These are phyloP conservation scores for Metschnikowia amazonensis DNA, from an alignment of 805 yeast species.

Conservation along the genomic window DNA sequence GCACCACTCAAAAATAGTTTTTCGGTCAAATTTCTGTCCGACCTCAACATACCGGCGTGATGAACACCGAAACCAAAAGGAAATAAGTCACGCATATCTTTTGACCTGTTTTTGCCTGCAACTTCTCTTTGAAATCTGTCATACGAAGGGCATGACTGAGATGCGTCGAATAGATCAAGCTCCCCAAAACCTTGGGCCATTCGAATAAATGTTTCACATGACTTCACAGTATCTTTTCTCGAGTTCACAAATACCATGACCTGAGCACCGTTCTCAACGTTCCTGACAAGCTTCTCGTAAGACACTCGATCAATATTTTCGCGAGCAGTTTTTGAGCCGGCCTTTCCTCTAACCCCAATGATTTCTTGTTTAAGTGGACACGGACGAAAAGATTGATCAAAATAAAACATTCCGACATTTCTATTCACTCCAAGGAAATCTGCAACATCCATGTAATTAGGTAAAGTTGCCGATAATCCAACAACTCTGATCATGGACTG, in stretches of 20 bases:
- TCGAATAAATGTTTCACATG: constrained; percentile 68
- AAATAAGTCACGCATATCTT: constrained; percentile 77
- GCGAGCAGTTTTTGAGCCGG: constrained; percentile 67
- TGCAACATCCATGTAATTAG: constrained; percentile 53
- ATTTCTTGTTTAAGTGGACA: constrained; percentile 88
- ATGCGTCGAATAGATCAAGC: constrained; percentile 52
- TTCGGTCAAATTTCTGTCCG: constrained; percentile 87
- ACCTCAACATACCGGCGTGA: constrained; percentile 94
- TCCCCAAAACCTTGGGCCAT: constrained; percentile 65
- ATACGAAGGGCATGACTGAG: constrained; percentile 37
- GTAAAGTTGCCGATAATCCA: constrained; percentile 21
- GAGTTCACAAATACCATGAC: constrained; percentile 98
- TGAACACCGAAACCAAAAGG: constrained; percentile 85
- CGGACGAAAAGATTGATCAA: constrained; percentile 90
- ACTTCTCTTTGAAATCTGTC: constrained; percentile 59
- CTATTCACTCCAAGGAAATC: constrained; percentile 91
- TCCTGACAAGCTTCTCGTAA: constrained; percentile 69
- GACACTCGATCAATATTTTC: constrained; percentile 73
- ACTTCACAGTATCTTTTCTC: constrained; percentile 84
- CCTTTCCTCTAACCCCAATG: constrained; percentile 81
- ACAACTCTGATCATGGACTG: constrained; percentile 49
- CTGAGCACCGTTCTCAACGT: constrained; percentile 69
- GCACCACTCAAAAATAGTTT: constrained; percentile 82
- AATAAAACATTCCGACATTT: constrained; percentile 87
- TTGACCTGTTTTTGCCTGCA: constrained; percentile 61